Percentiles rank a stretch among this genome's conserved stretches.
Evolutionary conservation across 2,329 filamentous ascomycete genomes (phyloP).

Genomic region (Colletotrichum sp.): DNA sequence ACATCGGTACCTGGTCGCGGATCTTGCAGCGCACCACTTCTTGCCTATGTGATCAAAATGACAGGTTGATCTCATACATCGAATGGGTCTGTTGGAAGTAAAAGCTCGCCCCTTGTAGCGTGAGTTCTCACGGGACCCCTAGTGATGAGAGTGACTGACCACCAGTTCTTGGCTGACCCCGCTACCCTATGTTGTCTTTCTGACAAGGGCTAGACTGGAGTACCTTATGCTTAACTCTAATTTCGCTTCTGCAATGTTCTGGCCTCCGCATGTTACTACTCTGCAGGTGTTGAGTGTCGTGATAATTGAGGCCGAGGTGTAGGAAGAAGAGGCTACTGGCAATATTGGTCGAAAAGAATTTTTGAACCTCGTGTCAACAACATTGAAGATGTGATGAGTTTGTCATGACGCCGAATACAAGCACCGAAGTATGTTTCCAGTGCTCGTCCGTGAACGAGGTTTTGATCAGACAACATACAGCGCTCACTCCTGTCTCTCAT

Average conservation of each 20-base stretch:
- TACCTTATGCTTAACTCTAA: accelerated
- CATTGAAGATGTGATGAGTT: neutral
- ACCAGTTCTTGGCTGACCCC: neutral
- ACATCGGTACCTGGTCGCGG: neutral
- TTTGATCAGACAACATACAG: neutral
- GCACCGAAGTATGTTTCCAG: neutral
- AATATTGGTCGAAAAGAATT: neutral
- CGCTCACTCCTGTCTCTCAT: no score
- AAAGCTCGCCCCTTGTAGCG: neutral
- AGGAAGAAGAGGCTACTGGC: neutral
- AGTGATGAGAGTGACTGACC: neutral
- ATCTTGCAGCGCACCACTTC: neutral
- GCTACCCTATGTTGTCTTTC: neutral
- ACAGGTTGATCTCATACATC: neutral
- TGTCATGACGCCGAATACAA: neutral
- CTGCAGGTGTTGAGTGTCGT: neutral
- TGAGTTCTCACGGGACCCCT: neutral
- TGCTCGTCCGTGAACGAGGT: neutral
- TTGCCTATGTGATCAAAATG: neutral
- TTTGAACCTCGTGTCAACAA: neutral
- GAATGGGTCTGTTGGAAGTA: neutral
- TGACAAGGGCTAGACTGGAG: neutral
- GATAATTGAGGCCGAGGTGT: neutral
- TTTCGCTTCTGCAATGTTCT: neutral
- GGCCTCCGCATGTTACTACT: neutral